Percentiles rank a stretch among this genome's conserved stretches.
These are phyloP conservation scores for Bathelium albidoporum DNA, from an alignment of 495 filamentous ascomycete genomes.

Conservation along the genomic window DNA sequence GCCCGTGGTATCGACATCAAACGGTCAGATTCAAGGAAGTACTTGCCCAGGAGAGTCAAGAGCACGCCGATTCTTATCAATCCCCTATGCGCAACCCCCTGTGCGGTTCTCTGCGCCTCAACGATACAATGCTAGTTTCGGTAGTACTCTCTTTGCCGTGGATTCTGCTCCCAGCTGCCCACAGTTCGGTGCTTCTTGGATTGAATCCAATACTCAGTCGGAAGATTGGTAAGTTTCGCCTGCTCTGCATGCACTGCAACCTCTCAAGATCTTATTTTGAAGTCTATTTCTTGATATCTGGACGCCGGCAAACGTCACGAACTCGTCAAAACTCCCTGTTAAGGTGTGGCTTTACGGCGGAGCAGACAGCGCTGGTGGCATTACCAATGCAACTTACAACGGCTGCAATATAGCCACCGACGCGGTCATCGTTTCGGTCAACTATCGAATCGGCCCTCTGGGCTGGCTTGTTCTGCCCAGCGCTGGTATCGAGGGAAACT, in stretches of 20 bases:
- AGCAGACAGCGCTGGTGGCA: slow-evolving; percentile 21
- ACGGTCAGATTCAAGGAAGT: background rate
- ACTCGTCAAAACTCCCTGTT: slow-evolving; percentile 27
- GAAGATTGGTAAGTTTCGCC: slow-evolving; percentile 27
- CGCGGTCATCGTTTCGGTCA: slow-evolving; percentile 34
- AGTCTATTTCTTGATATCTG: slow-evolving; percentile 21
- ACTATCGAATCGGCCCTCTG: slow-evolving; percentile 32
- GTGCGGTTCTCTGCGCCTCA: slow-evolving; percentile 24
- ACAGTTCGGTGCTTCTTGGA: slow-evolving; percentile 25
- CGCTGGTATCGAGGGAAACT: slow-evolving; percentile 26
- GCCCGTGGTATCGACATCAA: background rate
- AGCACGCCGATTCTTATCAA: background rate
- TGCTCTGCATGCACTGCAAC: background rate
- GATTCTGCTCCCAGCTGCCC: slow-evolving; percentile 19
- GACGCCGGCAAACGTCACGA: slow-evolving; percentile 27
- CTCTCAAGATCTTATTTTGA: slow-evolving; percentile 12
- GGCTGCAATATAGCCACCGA: slow-evolving; percentile 32
- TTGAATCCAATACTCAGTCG: slow-evolving; percentile 17
- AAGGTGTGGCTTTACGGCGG: slow-evolving; percentile 38
- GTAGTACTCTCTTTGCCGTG: slow-evolving; percentile 4
- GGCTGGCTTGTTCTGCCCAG: slow-evolving; percentile 25
- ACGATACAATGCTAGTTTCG: slow-evolving; percentile 15
- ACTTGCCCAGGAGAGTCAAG: background rate
- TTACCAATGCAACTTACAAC: slow-evolving; percentile 31
- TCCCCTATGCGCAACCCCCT: slow-evolving; percentile 27